Percentiles rank a stretch among this genome's conserved stretches.
phyloP scores from a whole-genome alignment of 345 rosid species.

The Gossypium arboreum region DNA sequence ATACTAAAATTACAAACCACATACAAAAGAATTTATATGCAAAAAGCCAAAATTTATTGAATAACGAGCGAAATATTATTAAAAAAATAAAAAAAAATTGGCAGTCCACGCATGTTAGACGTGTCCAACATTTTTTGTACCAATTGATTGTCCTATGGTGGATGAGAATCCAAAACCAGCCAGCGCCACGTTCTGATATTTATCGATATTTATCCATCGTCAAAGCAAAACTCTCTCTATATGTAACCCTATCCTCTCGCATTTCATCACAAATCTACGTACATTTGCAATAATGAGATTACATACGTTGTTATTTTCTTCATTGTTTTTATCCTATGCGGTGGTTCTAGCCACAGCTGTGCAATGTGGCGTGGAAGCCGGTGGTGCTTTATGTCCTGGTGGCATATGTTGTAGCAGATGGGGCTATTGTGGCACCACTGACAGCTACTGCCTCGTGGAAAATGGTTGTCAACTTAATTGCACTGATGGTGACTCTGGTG shows the following conservation, averaged over 20 bases:
- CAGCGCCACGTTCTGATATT: no score
- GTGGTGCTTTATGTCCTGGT: conserved; percentile 42
- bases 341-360: conserved; percentile 22
- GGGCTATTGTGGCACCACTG: conserved; percentile 49
- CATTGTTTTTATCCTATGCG: background rate
- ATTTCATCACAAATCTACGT: background rate
- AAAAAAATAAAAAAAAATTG: no score
- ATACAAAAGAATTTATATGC: no score
- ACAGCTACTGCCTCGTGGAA: conserved; percentile 22
- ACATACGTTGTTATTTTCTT: conserved; percentile 3
- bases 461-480: conserved; percentile 39
- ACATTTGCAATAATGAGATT: background rate
- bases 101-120: no score
- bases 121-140: no score
- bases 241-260: background rate
- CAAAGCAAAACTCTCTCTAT: no score
- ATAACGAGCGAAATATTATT: no score
- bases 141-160: no score
- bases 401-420: conserved; percentile 39
- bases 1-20: no score
- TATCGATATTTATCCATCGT: no score
- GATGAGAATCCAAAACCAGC: no score
- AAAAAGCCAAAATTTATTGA: no score
- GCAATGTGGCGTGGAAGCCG: conserved; percentile 51
- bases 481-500: background rate